These are phyloP conservation scores for Pugionium cornutum DNA, from an alignment of 345 rosid species.

Conservation along the genomic window DNA sequence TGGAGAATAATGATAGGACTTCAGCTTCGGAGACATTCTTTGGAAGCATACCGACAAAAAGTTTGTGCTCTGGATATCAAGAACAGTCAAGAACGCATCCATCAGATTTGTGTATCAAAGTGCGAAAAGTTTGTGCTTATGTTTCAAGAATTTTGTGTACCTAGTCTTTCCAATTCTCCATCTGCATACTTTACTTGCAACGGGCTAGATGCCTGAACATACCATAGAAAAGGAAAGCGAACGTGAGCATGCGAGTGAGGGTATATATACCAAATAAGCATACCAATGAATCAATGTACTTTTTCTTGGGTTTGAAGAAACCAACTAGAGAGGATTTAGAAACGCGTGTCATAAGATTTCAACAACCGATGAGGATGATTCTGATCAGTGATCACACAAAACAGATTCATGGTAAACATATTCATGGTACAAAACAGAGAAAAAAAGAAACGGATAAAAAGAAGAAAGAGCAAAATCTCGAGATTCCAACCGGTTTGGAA, in stretches of 20 bases:
- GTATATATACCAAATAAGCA: no score
- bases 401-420: neutral
- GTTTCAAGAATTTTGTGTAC: conserved; percentile 25
- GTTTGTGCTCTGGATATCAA: conserved; percentile 82
- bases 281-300: no score
- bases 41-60: conserved; percentile 98
- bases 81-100: conserved; percentile 15
- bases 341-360: conserved; percentile 18
- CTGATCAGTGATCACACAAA: conserved; percentile 4
- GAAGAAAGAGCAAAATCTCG: no score
- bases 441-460: neutral
- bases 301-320: conserved; percentile 44
- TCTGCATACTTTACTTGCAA: conserved; percentile 99
- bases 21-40: conserved; percentile 91
- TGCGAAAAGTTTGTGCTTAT: neutral
- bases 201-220: conserved; percentile 85
- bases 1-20: conserved; percentile 65
- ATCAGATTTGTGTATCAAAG: neutral
- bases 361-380: conserved; percentile 11
- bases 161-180: conserved; percentile 99
- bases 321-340: neutral
- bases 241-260: no score
- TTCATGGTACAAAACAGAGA: conserved; percentile 16
- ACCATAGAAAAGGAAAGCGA: conserved; percentile 10
- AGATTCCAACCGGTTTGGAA: neutral